Evolutionary conservation across 2,329 filamentous ascomycete species (phyloP), one percentile per base, ranked within the genome.

Genomic region (Xylaria sp.): DNA sequence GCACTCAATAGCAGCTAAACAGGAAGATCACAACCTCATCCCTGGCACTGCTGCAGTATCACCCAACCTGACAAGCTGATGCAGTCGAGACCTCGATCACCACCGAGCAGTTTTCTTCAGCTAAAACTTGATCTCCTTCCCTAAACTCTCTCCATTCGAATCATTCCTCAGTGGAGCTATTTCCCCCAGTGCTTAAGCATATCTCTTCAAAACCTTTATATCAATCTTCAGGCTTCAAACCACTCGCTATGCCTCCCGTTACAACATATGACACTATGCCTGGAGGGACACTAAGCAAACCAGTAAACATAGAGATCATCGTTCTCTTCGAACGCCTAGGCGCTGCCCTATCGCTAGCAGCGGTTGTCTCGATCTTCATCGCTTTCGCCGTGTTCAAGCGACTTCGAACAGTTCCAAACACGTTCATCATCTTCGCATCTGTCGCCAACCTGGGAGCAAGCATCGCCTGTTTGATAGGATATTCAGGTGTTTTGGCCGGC

Each of bases 381-480:
- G 84, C 86, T 13, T 89, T 85, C 67, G 81, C 78, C 13, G 59
- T 83, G 1, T 85, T 85, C 59, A 87, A 84, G 60, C 80, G 84
- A 2, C 81, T 88, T 20, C 85, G 87, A 15, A 88, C 87, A 23
- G 85, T 89, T 0, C 87, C 87, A 17, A 89, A 89, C 73, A 87
- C 86, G 0, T 89, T 89, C 70, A 89, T 89, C 59, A 81, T 89
- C 28, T 89, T 88, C 73, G 87, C 87, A 6, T 89, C 87, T 23
- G 81, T 89, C 31, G 85, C 87, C 67, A 89, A 89, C 71, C 78
- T 88, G 4, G 87, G 87, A 2, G 87, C 87, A 13, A 87, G 87
- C 72, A 80, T 85, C 51, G 92, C 90, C 11, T 93, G 91, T 57
- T 82, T 93, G 31, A 93, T 94, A 57, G 91, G 90, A 6, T 87